Conservation (phyloP, 805 yeast genomes). For the Naumovozyma castellii region DNA sequence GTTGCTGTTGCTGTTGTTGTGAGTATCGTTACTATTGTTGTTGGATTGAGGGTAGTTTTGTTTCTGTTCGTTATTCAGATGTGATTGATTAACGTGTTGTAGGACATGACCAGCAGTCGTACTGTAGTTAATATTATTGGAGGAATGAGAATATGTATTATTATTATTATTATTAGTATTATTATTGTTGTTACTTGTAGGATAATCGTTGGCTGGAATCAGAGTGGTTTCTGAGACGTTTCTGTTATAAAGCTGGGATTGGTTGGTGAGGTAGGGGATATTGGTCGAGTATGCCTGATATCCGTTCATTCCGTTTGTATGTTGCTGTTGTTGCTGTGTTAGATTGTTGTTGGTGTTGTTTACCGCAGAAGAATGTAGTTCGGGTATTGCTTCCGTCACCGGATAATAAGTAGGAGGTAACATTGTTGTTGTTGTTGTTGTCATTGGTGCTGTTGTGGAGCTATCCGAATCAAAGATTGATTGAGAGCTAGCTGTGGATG, state of each 20-base stretch:
- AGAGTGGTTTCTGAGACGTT: too few relatives aligned
- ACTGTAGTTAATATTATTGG: not conserved
- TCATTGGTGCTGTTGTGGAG: not conserved
- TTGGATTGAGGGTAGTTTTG: too few relatives aligned
- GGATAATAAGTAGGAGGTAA: slow-evolving; percentile 3
- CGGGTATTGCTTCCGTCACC: slow-evolving; percentile 1
- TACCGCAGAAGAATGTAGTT: not conserved
- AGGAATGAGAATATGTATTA: not conserved
- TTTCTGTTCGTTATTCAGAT: not conserved
- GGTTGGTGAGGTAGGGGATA: too few relatives aligned
- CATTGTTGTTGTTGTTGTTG: not conserved
- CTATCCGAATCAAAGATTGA: too few relatives aligned
- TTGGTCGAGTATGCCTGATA: too few relatives aligned
- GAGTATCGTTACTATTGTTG: slow-evolving; percentile 3
- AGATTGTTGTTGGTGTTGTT: not conserved
- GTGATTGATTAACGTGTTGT: not conserved
- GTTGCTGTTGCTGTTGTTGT: slow-evolving; percentile 1
- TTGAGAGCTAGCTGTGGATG: too few relatives aligned
- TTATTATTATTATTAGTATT: too few relatives aligned
- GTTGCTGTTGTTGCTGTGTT: not conserved
- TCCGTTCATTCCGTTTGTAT: too few relatives aligned
- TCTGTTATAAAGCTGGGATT: too few relatives aligned
- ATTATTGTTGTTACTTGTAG: not conserved
- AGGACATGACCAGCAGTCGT: not conserved
- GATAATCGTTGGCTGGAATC: too few relatives aligned